Base-by-base conservation (phyloP, 108 stramenopile genomes). In the Skeletonema marinoi region DNA sequence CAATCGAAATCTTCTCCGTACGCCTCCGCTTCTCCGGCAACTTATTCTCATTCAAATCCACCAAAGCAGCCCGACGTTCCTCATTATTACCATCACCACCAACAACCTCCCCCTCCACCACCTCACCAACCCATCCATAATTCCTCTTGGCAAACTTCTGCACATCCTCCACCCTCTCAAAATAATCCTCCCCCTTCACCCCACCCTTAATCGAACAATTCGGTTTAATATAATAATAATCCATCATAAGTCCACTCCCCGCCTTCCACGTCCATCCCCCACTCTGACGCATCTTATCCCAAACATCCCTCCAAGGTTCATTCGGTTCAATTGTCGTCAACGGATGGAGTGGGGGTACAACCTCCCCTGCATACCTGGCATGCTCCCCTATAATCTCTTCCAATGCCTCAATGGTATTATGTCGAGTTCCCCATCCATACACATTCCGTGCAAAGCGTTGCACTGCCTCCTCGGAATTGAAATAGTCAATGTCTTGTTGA, bases 161-260 rank as follows among this genome's bases (percentile, higher is more conserved):
- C 10, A 82, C 71, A 75, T 79, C 74, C 54, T 75, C 36, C 32
- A 44, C 17, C 16, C 33, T 61, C 4, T 42, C 36, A 63, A 83
- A 79, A 17, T 80, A 83, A 74, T 83, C 82, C 65, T 48, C 33
- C 14, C 81, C 81, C 46, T 65, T 66, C n/a, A 42, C 62, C 5
- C 77, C 81, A 10, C 65, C 65, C 46, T 59, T 77, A 21, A 74
- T 65, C 25, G 66, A 65, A 16, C 41, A 58, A 4, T 62, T 77
- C 19, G 81, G 81, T 32, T 78, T 78, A 29, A 82, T 68, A 50
- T 82, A 82, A 60, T 59, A 78, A 32, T 82, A 82, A 68, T 78
- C 81, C 50, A 67, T 32, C 77, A 82, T 78, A 29, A 82, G 31
- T 66, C 81, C 81, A 29, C 30, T 38, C 10, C 81, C 81, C 21